Evolutionary conservation across 164 flowering plant genomes (phyloP).

Genomic region (Kingdonia uniflora): DNA sequence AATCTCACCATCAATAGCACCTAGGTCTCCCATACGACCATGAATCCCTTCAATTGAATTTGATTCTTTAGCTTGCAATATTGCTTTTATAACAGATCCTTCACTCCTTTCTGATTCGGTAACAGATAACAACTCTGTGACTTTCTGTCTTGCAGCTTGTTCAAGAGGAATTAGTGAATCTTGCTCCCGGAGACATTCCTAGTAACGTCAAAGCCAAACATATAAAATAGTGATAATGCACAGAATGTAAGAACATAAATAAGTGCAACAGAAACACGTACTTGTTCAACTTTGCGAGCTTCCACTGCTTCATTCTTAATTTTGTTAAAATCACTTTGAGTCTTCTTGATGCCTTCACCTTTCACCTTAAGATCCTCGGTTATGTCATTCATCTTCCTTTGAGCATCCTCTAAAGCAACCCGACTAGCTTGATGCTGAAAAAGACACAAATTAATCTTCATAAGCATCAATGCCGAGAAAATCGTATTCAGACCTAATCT

Average conservation of each 20-base stretch:
- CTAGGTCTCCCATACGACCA: conserved; percentile 95
- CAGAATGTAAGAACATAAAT: not conserved
- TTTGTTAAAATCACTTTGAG: conserved; percentile 36
- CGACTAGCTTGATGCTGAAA: conserved; percentile 78
- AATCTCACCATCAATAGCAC: conserved; percentile 85
- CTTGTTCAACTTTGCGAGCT: conserved; percentile 73
- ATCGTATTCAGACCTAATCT: not conserved
- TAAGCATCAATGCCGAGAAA: not conserved
- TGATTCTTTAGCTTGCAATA: conserved; percentile 70
- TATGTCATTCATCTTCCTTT: conserved; percentile 42
- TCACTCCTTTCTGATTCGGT: conserved; percentile 85
- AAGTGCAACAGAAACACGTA: conserved; percentile 9
- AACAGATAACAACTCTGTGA: conserved; percentile 60
- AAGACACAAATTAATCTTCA: not conserved
- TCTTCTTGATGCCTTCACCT: conserved; percentile 23
- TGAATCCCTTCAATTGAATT: conserved; percentile 73
- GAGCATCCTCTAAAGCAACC: conserved; percentile 66
- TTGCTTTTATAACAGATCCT: conserved; percentile 80
- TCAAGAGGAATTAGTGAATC: conserved; percentile 65
- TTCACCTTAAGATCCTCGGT: conserved; percentile 28
- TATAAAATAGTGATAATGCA: not conserved
- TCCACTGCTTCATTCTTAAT: conserved; percentile 44
- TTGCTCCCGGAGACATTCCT: conserved; percentile 67
- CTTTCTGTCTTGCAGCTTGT: conserved; percentile 87
- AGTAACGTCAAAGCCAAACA: not conserved